A percentile compares a stretch with the other conserved stretches of the same genome.
Evolutionary conservation across 2,329 filamentous ascomycete genomes (phyloP).

Genomic region (Pyrenochaeta sp.): DNA sequence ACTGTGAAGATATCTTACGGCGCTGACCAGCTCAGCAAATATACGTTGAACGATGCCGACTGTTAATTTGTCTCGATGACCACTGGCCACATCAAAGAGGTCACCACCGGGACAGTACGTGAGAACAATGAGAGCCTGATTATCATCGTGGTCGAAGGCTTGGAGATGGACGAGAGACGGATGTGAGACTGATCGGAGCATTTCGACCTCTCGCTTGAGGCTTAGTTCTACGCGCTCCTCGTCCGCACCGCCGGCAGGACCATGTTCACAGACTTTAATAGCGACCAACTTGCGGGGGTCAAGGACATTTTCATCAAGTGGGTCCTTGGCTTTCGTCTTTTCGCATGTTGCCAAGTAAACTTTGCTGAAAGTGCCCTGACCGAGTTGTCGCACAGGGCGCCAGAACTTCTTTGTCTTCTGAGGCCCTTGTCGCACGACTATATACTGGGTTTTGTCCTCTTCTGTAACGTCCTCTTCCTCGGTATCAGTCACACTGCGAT

Average conservation of each 20-base stretch:
- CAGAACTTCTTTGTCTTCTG: slow-evolving; percentile 79
- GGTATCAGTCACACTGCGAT: slow-evolving; percentile 64
- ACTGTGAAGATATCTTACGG: slow-evolving; percentile 84
- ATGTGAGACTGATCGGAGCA: slow-evolving; percentile 86
- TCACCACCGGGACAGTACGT: slow-evolving; percentile 95
- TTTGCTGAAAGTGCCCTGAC: slow-evolving; percentile 94
- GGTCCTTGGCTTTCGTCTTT: slow-evolving; percentile 55
- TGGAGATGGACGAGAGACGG: slow-evolving; percentile 91
- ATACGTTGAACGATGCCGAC: slow-evolving; percentile 79
- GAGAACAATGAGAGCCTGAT: slow-evolving; percentile 83
- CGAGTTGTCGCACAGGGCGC: slow-evolving; percentile 80
- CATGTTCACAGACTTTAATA: slow-evolving; percentile 94
- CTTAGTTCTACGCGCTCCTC: slow-evolving; percentile 94
- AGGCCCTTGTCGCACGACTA: slow-evolving; percentile 62
- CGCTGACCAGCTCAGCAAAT: slow-evolving; percentile 87
- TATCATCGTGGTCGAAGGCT: slow-evolving; percentile 86
- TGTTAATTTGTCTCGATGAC: slow-evolving; percentile 72
- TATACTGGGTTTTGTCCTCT: slow-evolving; percentile 53
- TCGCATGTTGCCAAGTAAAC: slow-evolving; percentile 91
- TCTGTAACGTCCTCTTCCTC: slow-evolving; percentile 60
- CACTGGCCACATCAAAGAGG: slow-evolving; percentile 88
- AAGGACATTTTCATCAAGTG: slow-evolving; percentile 58
- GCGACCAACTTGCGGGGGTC: slow-evolving; percentile 86
- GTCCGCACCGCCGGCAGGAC: slow-evolving; percentile 89
- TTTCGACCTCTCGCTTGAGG: slow-evolving; percentile 92